Base-by-base conservation (phyloP, 306 rosid species). In the Casuarina cunninghamiana region DNA sequence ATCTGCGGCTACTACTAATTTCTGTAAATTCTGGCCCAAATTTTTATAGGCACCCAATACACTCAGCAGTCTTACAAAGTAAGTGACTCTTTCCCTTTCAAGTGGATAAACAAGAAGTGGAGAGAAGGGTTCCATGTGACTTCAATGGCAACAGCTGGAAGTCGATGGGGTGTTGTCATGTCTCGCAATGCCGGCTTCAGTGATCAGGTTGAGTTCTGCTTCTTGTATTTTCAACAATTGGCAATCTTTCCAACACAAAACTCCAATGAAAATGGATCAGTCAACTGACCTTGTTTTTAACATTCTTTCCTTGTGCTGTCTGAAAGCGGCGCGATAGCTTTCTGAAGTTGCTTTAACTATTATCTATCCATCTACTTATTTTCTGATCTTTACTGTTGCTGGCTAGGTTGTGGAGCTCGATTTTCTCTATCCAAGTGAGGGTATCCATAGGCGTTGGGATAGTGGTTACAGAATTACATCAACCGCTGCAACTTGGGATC, bases 101-200 rank as follows among this genome's bases (percentile, higher is more conserved):
- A 92, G 85, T 94, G 98, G 97, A 94, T 94, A 81, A 94, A 92
- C 84, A 94, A 92, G 85, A 94, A 94, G 78, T 94, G 98, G 98
- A 92, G 87, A 85, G 98, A 94, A 81, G 98, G 98, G 51, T 94
- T 94, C 82, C 94, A 94, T 65, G 98, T 94, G 81, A 94, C 98
- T 68, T 94, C 98, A 49, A 92, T 94, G 98, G 96, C 93, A 73
- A 94, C 98, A 60, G 97, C 98, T 71, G 98, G 96, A 83, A 89
- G 88, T 83, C 91, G 96, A 70, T 94, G 98, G 98, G 97, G 97
- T 61, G 89, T 94, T 78, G 97, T 94, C 48, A 94, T 94, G 98
- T 94, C 98, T 57, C 96, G 98, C 83, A 94, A 94, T 82, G 90
- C 98, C 53, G 98, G 96, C 75, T 94, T 89, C 79, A 90, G 94